Conservation (phyloP, 2,329 filamentous ascomycete genomes). For the Pyrenophora graminea region DNA sequence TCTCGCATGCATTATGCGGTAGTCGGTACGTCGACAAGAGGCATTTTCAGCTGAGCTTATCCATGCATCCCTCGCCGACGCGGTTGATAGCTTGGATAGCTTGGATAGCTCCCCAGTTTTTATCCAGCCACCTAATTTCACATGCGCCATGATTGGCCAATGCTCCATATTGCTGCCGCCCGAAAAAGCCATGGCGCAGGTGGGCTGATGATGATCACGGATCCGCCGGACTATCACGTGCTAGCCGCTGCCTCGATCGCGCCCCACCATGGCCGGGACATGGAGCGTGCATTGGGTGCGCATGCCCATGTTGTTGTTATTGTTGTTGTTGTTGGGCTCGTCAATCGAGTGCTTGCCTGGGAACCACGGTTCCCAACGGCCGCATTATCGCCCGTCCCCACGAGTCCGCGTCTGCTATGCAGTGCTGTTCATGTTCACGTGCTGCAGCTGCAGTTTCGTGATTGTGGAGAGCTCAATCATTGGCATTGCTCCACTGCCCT, state of each 20-base stretch:
- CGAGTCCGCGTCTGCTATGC: slow-evolving; percentile 13
- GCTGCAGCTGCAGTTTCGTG: slow-evolving; percentile 14
- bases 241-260: slow-evolving; percentile 1
- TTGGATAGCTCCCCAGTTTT: slow-evolving; percentile 18
- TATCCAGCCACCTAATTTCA: slow-evolving; percentile 35
- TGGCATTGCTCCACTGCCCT: background rate
- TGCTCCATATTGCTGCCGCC: slow-evolving; percentile 13
- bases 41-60: slow-evolving; percentile 40
- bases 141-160: slow-evolving; percentile 27
- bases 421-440: slow-evolving; percentile 8
- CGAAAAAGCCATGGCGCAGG: slow-evolving; percentile 16
- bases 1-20: slow-evolving; percentile 31
- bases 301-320: background rate
- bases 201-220: slow-evolving; percentile 18
- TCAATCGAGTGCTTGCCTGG: background rate
- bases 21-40: slow-evolving; percentile 24
- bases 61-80: slow-evolving; percentile 24
- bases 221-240: slow-evolving; percentile 23
- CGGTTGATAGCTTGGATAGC: background rate
- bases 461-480: slow-evolving; percentile 5
- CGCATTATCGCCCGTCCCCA: slow-evolving; percentile 10
- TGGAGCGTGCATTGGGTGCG: background rate
- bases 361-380: slow-evolving; percentile 18
- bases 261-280: background rate
- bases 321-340: background rate